Evolutionary conservation across 2,329 filamentous ascomycete genomes (phyloP).

Genomic region (Hypoxylon sp.): DNA sequence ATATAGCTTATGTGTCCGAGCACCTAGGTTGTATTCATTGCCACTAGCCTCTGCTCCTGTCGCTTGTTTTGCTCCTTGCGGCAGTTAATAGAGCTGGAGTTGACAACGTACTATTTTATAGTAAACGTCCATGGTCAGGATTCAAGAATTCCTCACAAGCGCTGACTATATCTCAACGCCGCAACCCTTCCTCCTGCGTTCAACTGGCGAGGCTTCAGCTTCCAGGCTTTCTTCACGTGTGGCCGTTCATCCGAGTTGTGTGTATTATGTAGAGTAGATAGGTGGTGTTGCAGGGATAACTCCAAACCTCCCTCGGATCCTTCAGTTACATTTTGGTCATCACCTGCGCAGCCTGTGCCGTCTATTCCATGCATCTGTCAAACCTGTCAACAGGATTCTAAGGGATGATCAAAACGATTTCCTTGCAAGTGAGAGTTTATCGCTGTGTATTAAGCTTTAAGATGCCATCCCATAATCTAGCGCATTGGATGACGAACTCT

Average conservation of each 20-base stretch:
- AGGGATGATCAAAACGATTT: slow-evolving; percentile 16
- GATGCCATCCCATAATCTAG: slow-evolving; percentile 11
- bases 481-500: slow-evolving; percentile 14
- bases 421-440: slow-evolving; percentile 12
- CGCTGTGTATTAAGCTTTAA: slow-evolving; percentile 9
- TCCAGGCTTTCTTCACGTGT: slow-evolving; percentile 1
- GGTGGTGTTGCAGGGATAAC: no score
- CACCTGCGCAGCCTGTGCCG: not conserved
- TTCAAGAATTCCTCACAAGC: no score
- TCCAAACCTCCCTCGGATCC: not conserved
- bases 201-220: no score
- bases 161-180: no score
- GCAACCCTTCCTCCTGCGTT: no score
- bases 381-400: slow-evolving; percentile 9
- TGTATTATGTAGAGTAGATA: no score
- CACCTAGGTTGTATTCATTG: not conserved
- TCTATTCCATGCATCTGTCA: slow-evolving; percentile 4
- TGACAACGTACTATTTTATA: no score
- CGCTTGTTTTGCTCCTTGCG: slow-evolving; percentile 24
- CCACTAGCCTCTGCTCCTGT: slow-evolving; percentile 7
- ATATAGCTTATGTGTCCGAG: no score
- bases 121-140: no score
- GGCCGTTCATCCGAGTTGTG: slow-evolving; percentile 1
- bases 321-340: slow-evolving; percentile 5
- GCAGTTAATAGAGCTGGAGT: slow-evolving; percentile 24